Conservation (phyloP, 2,329 filamentous ascomycete genomes). For the Botrytis paeoniae region DNA sequence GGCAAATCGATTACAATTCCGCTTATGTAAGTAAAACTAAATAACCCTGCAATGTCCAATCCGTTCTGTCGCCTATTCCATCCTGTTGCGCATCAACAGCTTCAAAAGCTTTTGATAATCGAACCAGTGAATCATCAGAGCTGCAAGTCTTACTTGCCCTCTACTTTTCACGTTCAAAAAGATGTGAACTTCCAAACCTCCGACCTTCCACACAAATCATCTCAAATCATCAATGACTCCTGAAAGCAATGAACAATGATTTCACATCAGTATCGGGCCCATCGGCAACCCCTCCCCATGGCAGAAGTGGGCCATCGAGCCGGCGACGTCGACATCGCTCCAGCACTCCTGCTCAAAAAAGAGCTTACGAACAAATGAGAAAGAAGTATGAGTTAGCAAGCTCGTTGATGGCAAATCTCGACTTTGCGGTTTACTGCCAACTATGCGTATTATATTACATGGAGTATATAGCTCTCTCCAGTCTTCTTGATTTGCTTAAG, state of each 20-base stretch:
- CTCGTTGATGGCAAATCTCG: conserved; percentile 58
- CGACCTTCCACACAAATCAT: conserved; percentile 3
- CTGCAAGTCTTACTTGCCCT: conserved; percentile 11
- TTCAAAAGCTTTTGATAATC: conserved; percentile 9
- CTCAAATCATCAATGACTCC: conserved; percentile 34
- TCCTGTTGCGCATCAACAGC: conserved; percentile 2
- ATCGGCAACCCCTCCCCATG: conserved; percentile 29
- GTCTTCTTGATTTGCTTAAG: not conserved
- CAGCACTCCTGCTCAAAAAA: conserved; percentile 31
- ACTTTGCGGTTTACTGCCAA: conserved; percentile 62
- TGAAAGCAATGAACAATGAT: conserved; percentile 52
- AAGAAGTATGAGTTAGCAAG: conserved; percentile 56
- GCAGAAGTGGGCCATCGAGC: conserved; percentile 10
- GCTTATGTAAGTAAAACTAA: not conserved
- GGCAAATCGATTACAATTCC: not conserved
- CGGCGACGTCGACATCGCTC: conserved; percentile 8
- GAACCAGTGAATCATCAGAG: conserved; percentile 4
- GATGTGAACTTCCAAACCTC: conserved; percentile 27
- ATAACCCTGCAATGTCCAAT: not conserved
- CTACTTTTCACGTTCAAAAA: conserved; percentile 16
- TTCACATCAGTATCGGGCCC: conserved; percentile 37
- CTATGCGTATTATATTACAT: conserved; percentile 66
- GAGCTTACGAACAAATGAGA: conserved; percentile 45
- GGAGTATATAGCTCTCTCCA: conserved; percentile 52
- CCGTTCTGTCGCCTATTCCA: conserved; percentile 2